Evolutionary conservation across 306 rosid genomes (phyloP), one percentile per base, ranked within the genome.

Genomic region (Ormosia emarginata): DNA sequence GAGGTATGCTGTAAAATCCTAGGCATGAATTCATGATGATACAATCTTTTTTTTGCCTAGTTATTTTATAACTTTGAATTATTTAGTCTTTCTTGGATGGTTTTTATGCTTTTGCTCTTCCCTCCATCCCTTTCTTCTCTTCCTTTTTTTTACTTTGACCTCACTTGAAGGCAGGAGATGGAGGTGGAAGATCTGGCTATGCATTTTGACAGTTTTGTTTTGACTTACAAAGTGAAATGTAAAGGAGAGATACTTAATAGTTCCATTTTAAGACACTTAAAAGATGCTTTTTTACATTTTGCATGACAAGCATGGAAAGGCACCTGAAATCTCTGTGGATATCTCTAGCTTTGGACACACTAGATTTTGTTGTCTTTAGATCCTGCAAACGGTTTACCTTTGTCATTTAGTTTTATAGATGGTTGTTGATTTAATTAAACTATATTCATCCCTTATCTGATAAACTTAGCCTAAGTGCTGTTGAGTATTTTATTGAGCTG

Each of bases 1-100:
- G 99, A 96, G 99, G 99, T 96, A 84, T 82, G 86, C 68, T 36
- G 44, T 59, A 68, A 78, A 67, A 73, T 76, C 52, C 70, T 41
- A 32, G 39, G 44, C 65, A 14, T 52, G 65, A 10, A 37, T 82
- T 74, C 2, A 14, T 30, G 58, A 43, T 63, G 59, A 11, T 44
- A 24, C 40, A 30, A 3, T 41, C 13, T 72, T 67, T 52, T 36
- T 14, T 52, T 6, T 49, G n/a, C 17, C 40, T n/a, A 12, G 55
- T 61, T 40, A 4, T 12, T 62, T 39, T 18, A 7, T 15, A 69
- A 33, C 40, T 24, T 15, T 62, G 13, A 37, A 4, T 52, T 55
- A 24, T 85, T 56, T 29, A 10, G 32, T 66, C 17, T 57, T 43
- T 83, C 47, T 58, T 74, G 44, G 49, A 67, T 79, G 24, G 18